These are phyloP conservation scores for Candida manassasensis DNA, from an alignment of 805 yeast genomes.

Conservation along the genomic window DNA sequence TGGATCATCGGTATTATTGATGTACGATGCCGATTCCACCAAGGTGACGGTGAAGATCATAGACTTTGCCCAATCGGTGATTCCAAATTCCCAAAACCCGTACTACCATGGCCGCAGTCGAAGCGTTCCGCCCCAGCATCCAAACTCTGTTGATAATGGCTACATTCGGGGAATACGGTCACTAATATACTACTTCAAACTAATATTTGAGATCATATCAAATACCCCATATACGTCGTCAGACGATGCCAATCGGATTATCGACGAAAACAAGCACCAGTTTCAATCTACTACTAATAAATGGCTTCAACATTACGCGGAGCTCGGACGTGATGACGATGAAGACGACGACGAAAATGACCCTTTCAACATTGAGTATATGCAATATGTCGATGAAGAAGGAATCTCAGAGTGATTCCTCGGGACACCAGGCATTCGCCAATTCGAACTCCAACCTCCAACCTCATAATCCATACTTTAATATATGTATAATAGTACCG, in stretches of 20 bases:
- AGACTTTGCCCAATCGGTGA: conserved; percentile 93
- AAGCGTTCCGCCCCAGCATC: conserved; percentile 66
- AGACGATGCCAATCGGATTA: not conserved
- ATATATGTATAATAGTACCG: not conserved
- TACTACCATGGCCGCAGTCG: conserved; percentile 2
- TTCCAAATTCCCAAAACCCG: conserved; percentile 47
- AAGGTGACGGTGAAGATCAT: conserved; percentile 59
- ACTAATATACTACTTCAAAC: conserved; percentile 60
- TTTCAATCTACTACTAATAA: conserved; percentile 8
- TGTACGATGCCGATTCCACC: conserved; percentile 68
- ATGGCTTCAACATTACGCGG: conserved; percentile 20
- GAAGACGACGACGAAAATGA: conserved; percentile 11
- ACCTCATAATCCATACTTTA: not conserved
- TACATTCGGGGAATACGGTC: conserved; percentile 77
- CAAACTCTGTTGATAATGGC: conserved; percentile 67
- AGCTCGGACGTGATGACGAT: conserved; percentile 10
- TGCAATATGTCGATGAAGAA: conserved; percentile 18
- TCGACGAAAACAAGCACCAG: conserved; percentile 5
- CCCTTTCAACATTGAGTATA: conserved; percentile 19
- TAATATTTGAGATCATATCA: conserved; percentile 46
- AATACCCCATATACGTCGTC: not conserved
- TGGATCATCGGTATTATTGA: conserved; percentile 82
- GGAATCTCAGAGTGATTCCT: conserved; percentile 18
- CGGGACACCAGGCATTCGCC: too few relatives aligned
- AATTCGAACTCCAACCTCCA: not conserved